A percentile compares a stretch with the other conserved stretches of the same genome.
phyloP scores from a whole-genome alignment of 176 grass and related monocot genomes.

The sorghum (Sorghum bicolor) region Sorghum_bicolor_NCBIv3 NC_012876.2:601001-601500 shows the following conservation, averaged over 20 bases:
- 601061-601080: slow-evolving; percentile 97
- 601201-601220: slow-evolving; percentile 33
- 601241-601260: slow-evolving; percentile 65
- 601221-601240: slow-evolving; percentile 93
- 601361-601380: slow-evolving; percentile 68
- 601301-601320: slow-evolving; percentile 87
- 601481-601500: not conserved
- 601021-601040: slow-evolving; percentile 79
- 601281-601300: slow-evolving; percentile 91
- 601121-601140: slow-evolving; percentile 99
- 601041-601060: slow-evolving; percentile 86
- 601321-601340: slow-evolving; percentile 94
- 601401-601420: not conserved
- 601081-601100: slow-evolving; percentile 83
- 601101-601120: slow-evolving; percentile 86
- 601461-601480: not conserved
- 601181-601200: not conserved
- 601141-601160: slow-evolving; percentile 6
- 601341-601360: slow-evolving; percentile 98
- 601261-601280: slow-evolving; percentile 53
- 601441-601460: not conserved
- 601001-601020: slow-evolving; percentile 59
- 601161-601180: slow-evolving; percentile 9
- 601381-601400: not conserved
- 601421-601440: not conserved